Conservation (phyloP, 129 eudicot genomes). For the Saposhnikovia divaricata region DNA sequence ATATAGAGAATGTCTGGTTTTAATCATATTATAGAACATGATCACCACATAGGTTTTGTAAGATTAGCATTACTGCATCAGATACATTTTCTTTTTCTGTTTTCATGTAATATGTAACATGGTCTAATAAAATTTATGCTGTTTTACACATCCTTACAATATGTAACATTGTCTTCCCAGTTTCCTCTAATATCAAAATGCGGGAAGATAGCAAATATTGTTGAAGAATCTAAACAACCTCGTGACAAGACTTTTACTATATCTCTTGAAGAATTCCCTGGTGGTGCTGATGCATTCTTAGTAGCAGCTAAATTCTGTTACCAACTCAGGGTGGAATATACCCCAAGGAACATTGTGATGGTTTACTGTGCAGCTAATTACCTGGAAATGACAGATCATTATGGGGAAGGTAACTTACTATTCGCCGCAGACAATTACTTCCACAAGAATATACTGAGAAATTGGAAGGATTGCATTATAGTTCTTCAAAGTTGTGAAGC, state of each 20-base stretch:
- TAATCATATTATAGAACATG: background rate
- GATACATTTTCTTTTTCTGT: background rate
- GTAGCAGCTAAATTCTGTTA: constrained; percentile 68
- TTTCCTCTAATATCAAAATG: constrained; percentile 93
- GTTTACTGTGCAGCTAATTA: constrained; percentile 71
- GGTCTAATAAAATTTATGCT: background rate
- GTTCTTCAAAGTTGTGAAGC: constrained; percentile 81
- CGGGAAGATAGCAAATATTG: constrained; percentile 52
- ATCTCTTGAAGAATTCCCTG: constrained; percentile 61
- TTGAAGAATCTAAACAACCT: constrained; percentile 43
- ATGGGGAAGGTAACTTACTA: constrained; percentile 72
- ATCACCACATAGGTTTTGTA: background rate
- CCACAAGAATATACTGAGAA: constrained; percentile 49
- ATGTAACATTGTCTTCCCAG: constrained; percentile 26
- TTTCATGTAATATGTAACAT: background rate
- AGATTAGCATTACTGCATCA: background rate
- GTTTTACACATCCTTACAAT: background rate
- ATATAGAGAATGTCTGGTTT: background rate
- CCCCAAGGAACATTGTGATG: constrained; percentile 57
- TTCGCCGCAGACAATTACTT: constrained; percentile 54
- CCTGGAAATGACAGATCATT: constrained; percentile 75
- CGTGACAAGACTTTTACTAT: constrained; percentile 22
- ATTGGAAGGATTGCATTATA: constrained; percentile 86
- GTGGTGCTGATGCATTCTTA: constrained; percentile 57
- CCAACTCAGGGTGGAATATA: constrained; percentile 50